Percentiles rank a stretch among this genome's conserved stretches.
Evolutionary conservation across 2,329 filamentous ascomycete genomes (phyloP).

Genomic region (Thelonectria blattea): DNA sequence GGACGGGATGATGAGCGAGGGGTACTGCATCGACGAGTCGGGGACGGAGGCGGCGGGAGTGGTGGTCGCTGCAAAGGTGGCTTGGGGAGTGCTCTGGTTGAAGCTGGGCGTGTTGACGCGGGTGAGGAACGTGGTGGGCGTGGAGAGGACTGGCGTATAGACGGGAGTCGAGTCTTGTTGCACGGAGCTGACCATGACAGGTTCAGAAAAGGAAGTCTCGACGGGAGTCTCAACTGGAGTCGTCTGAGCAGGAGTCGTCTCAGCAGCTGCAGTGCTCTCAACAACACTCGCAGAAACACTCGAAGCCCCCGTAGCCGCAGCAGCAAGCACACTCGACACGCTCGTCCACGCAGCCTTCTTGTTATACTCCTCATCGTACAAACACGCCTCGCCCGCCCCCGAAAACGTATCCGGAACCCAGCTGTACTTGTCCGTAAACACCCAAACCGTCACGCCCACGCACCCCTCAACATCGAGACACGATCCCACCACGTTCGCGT

Average conservation of each 20-base stretch:
- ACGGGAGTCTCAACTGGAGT: background rate
- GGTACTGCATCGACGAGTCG: constrained; percentile 18
- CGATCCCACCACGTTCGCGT: constrained; percentile 46
- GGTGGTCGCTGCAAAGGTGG: constrained; percentile 23
- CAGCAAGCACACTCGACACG: constrained; percentile 44
- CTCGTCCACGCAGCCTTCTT: constrained; percentile 50
- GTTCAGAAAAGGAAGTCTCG: background rate
- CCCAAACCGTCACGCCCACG: constrained; percentile 54
- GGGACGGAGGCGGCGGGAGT: constrained; percentile 14
- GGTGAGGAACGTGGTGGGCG: constrained; percentile 15
- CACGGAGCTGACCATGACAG: background rate
- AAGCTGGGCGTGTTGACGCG: constrained; percentile 11
- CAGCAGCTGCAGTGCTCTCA: constrained; percentile 12
- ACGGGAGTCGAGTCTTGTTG: constrained; percentile 6
- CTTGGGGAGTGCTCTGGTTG: constrained; percentile 29
- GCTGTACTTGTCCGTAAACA: constrained; percentile 48
- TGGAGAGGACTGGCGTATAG: constrained; percentile 15
- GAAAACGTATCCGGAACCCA: constrained; percentile 48
- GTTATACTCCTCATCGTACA: constrained; percentile 46
- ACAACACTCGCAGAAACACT: background rate
- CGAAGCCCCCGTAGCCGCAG: constrained; percentile 29
- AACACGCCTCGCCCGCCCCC: constrained; percentile 48
- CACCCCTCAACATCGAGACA: constrained; percentile 48
- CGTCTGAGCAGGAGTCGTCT: background rate
- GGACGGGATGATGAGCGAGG: constrained; percentile 24